Conservation (phyloP, 2,329 filamentous ascomycete genomes). For the Pyricularia sp. region DNA sequence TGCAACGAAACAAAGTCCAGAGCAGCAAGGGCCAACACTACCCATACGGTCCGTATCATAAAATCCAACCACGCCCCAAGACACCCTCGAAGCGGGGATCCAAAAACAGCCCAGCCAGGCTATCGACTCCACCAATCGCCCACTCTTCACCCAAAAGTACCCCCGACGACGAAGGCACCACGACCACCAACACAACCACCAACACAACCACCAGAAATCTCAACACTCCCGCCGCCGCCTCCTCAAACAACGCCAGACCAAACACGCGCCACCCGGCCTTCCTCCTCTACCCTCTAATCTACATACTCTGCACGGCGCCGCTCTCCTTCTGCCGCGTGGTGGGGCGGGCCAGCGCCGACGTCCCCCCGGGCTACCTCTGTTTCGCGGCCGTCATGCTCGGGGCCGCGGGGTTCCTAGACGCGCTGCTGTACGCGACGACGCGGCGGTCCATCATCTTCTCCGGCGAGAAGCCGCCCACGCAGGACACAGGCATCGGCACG, state of each 20-base stretch:
- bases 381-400: conserved; percentile 50
- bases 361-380: conserved; percentile 46
- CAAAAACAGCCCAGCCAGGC: neutral
- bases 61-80: neutral
- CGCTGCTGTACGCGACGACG: conserved; percentile 42
- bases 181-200: too few relatives aligned
- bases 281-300: conserved; percentile 60
- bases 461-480: conserved; percentile 25
- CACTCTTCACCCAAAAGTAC: neutral
- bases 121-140: neutral
- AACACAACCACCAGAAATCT: neutral
- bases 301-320: conserved; percentile 59
- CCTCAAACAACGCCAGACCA: neutral
- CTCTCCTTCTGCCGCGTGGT: conserved; percentile 34
- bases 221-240: neutral
- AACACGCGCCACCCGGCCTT: conserved; percentile 22
- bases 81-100: neutral
- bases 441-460: conserved; percentile 42
- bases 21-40: conserved; percentile 20
- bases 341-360: conserved; percentile 10
- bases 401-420: conserved; percentile 46
- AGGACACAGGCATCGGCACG: conserved; percentile 39
- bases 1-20: conserved; percentile 16
- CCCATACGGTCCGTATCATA: neutral
- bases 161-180: neutral